phyloP scores from a whole-genome alignment of 1,284 basidiomycete species.

The Microbotryomycetes sp. region DNA sequence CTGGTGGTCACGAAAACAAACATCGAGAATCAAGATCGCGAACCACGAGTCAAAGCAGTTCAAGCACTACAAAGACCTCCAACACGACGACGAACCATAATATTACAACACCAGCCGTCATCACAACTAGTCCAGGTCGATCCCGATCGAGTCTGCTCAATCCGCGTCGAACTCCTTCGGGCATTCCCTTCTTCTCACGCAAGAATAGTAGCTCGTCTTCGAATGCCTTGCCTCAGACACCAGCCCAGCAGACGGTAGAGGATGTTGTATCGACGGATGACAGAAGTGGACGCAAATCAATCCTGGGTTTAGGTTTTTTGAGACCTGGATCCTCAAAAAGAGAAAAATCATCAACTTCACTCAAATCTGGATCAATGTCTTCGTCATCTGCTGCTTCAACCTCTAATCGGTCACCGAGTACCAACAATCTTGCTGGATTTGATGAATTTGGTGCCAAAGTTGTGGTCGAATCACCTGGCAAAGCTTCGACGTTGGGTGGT shows the following conservation, averaged over 20 bases:
- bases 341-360: conserved; percentile 13
- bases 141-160: conserved; percentile 37
- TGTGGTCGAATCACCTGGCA: background rate
- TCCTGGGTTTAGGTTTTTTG: conserved; percentile 38
- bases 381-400: conserved; percentile 16
- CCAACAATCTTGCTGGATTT: background rate
- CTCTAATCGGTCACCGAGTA: conserved; percentile 8
- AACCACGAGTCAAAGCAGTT: conserved; percentile 31
- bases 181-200: conserved; percentile 91
- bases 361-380: conserved; percentile 8
- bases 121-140: conserved; percentile 33
- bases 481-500: background rate
- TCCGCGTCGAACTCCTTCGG: conserved; percentile 75
- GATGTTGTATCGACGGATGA: conserved; percentile 37
- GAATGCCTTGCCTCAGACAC: background rate
- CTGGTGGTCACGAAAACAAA: conserved; percentile 6
- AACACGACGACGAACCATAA: background rate
- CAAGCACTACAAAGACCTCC: conserved; percentile 21
- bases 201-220: conserved; percentile 41
- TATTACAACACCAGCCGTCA: conserved; percentile 15
- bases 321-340: conserved; percentile 32
- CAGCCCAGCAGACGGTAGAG: conserved; percentile 36
- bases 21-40: conserved; percentile 6
- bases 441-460: conserved; percentile 3
- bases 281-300: conserved; percentile 37